These are phyloP conservation scores for Asterella californica DNA, from an alignment of 225 moss, liverwort and hornwort species.

Conservation along the genomic window DNA sequence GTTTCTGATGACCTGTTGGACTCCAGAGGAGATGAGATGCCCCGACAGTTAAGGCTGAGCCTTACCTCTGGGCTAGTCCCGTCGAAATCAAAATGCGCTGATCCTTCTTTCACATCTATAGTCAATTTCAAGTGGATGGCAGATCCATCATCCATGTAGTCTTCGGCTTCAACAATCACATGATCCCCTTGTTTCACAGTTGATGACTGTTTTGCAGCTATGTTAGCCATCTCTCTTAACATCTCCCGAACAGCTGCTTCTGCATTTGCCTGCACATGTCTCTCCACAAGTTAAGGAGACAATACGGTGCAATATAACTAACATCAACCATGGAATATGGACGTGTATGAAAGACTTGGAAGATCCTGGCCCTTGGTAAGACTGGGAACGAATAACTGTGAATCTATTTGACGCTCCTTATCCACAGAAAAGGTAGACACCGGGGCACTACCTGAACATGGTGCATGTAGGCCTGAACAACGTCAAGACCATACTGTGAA, in stretches of 20 bases:
- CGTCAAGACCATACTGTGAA: conserved; percentile 74
- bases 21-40: background rate
- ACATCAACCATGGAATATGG: background rate
- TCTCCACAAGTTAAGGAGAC: background rate
- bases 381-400: background rate
- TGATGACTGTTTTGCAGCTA: conserved; percentile 42
- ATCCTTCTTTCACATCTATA: conserved; percentile 63
- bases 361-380: background rate
- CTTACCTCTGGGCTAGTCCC: conserved; percentile 82
- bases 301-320: background rate
- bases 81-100: conserved; percentile 77
- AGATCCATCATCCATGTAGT: conserved; percentile 97
- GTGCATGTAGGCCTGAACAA: conserved; percentile 97
- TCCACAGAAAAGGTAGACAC: background rate
- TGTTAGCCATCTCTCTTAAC: conserved; percentile 67
- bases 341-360: background rate
- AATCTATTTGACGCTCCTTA: background rate
- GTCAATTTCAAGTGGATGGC: conserved; percentile 74
- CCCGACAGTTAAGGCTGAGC: no score
- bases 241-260: conserved; percentile 96
- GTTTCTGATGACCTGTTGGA: background rate
- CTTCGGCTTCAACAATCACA: conserved; percentile 79
- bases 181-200: conserved; percentile 49
- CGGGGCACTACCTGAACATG: conserved; percentile 62
- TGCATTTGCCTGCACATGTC: conserved; percentile 57